Percentiles rank a stretch among this genome's conserved stretches.
Conservation (phyloP, 2,329 filamentous ascomycete genomes). For the Fusarium brevicatenulatum region DNA sequence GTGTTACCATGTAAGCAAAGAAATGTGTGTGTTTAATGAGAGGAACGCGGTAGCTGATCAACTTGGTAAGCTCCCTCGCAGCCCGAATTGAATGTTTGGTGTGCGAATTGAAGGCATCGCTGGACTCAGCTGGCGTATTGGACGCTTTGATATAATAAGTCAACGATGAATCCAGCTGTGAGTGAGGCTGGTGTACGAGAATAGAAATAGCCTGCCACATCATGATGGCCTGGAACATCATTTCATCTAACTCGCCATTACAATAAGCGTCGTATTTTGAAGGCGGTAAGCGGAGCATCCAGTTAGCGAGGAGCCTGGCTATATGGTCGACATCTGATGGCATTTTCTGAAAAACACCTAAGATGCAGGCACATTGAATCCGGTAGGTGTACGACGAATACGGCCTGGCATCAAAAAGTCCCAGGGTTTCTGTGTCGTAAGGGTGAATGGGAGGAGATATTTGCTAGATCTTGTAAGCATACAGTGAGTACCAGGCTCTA, state of each 20-base stretch:
- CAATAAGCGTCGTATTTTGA: background rate
- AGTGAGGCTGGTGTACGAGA: slow-evolving; percentile 1
- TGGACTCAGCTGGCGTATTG: background rate
- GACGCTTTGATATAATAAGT: slow-evolving; percentile 1
- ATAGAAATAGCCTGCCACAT: slow-evolving; percentile 11
- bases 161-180: background rate
- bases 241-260: background rate
- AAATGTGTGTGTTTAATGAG: background rate
- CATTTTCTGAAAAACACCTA: background rate
- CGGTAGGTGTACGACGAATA: slow-evolving; percentile 2
- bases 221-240: slow-evolving; percentile 13
- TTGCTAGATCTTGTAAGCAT: background rate
- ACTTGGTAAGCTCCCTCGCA: slow-evolving; percentile 2
- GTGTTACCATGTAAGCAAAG: slow-evolving; percentile 9
- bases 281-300: slow-evolving; percentile 6
- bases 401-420: background rate
- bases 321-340: background rate
- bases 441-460: background rate
- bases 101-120: background rate
- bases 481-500: accelerated
- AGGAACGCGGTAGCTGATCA: background rate
- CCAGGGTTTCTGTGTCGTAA: background rate
- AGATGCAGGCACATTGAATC: slow-evolving; percentile 3
- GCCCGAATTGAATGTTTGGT: slow-evolving; percentile 1
- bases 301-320: background rate